Evolutionary conservation across 108 stramenopile species (phyloP), one percentile per base, ranked within the genome.

Genomic region (Cylindrotheca closterium): DNA sequence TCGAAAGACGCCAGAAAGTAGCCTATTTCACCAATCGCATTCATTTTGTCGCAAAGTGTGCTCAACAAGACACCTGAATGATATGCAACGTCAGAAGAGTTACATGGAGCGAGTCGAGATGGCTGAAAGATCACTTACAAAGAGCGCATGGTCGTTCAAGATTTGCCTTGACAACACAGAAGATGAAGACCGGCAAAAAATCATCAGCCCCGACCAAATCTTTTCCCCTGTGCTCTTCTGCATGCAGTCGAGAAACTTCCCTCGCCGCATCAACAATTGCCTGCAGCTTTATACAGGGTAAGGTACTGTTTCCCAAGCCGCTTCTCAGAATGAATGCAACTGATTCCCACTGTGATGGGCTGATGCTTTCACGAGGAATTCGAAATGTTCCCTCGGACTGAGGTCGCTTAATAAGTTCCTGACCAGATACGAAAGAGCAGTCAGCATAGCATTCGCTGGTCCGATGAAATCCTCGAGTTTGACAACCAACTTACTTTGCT

Each of bases 141-240:
- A 96, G 65, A 26, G 91, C 89, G 47, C 75, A 89, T 0, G 93
- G 91, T 25, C 89, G 60, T 63, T 92, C 89, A 66, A 96, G 73
- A 21, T 89, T 81, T 0, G 95, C 81, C 53, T 72, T 63, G 52
- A 94, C 87, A 29, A 96, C 81, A 62, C 88, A 81, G 67, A 85
- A 94, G 17, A 96, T 89, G 53, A 96, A 94, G 37, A 94, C 91
- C 0, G 95, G 95, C n/a, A 96, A 76, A 63, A 96, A 88, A 57
- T 96, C 86, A 65, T 96, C 93, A 8, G 93, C 95, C n/a, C 91
- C 87, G 27, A 96, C 58, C 12, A 77, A 45, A 29, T 73, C 55
- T 17, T 59, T 48, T 10, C 22, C 50, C 1, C 28, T 45, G 34
- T 63, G 65, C 58, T 86, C 83, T 51, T 81, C 66, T 2, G 53